Evolutionary conservation across 1,284 basidiomycete genomes (phyloP).

Genomic region (Ceratobasidium sp.): DNA sequence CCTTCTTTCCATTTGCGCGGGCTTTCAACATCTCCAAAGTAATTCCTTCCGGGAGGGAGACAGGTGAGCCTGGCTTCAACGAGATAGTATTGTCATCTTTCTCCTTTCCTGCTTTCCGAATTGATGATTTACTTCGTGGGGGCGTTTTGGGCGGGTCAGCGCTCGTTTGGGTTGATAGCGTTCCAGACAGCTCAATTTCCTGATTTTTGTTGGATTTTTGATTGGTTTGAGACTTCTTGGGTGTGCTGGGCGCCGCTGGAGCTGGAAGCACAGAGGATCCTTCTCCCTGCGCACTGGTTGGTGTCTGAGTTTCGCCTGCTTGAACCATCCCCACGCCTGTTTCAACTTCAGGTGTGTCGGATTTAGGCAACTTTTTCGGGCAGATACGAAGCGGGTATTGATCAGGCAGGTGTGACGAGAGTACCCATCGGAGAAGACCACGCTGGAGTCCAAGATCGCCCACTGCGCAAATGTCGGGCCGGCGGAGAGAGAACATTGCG

Average conservation of each 20-base stretch:
- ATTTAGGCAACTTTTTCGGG: conserved; percentile 60
- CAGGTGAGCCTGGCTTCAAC: conserved; percentile 47
- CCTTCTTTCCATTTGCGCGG: conserved; percentile 78
- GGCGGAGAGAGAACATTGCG: conserved; percentile 82
- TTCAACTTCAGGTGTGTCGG: conserved; percentile 48
- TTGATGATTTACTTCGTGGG: conserved; percentile 62
- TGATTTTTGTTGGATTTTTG: conserved; percentile 33
- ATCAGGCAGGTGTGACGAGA: conserved; percentile 66
- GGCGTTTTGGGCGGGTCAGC: conserved; percentile 57
- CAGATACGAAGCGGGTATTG: conserved; percentile 57
- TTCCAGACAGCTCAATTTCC: conserved; percentile 4
- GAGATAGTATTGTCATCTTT: conserved; percentile 41
- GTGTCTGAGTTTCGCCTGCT: conserved; percentile 44
- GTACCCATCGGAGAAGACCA: conserved; percentile 77
- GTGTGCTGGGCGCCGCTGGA: conserved; percentile 26
- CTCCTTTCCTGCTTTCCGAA: conserved; percentile 59
- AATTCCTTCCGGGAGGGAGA: conserved; percentile 67
- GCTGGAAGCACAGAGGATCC: conserved; percentile 36
- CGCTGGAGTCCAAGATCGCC: conserved; percentile 57
- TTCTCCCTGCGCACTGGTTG: conserved; percentile 1
- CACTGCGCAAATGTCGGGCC: conserved; percentile 82
- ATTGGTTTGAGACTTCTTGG: background rate
- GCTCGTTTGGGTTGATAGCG: conserved; percentile 42
- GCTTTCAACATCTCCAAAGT: conserved; percentile 66
- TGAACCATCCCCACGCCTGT: conserved; percentile 38